phyloP scores from a whole-genome alignment of 2,329 filamentous ascomycete species.

The Paracoccidioides lutzii region DNA sequence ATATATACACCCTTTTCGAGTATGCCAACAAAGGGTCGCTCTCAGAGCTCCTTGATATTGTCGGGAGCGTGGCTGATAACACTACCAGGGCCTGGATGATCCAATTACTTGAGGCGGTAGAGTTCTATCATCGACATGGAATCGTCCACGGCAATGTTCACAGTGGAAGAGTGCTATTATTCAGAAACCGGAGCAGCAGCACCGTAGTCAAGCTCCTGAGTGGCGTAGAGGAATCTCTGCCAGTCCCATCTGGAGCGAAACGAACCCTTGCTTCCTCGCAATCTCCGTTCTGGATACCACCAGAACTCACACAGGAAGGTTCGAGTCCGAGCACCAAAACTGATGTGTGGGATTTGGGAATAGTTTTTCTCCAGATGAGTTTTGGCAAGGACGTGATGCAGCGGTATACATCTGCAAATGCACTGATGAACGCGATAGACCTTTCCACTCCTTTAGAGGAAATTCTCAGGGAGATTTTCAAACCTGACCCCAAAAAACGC shows the following conservation, averaged over 20 bases:
- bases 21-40: constrained; percentile 72
- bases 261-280: constrained; percentile 44
- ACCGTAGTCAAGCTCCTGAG: constrained; percentile 47
- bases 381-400: constrained; percentile 68
- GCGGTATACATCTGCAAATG: constrained; percentile 66
- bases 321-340: constrained; percentile 54
- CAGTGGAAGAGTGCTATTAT: constrained; percentile 64
- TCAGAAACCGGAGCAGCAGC: constrained; percentile 54
- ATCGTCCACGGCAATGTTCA: constrained; percentile 76
- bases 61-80: constrained; percentile 58
- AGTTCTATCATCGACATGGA: constrained; percentile 74
- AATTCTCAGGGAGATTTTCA: constrained; percentile 73
- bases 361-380: constrained; percentile 86
- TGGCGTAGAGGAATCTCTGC: constrained; percentile 39
- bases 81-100: constrained; percentile 83
- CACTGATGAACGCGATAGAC: constrained; percentile 56
- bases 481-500: constrained; percentile 67
- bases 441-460: constrained; percentile 67
- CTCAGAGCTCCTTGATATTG: constrained; percentile 66
- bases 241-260: constrained; percentile 32
- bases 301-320: constrained; percentile 56
- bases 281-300: constrained; percentile 71
- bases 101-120: constrained; percentile 76
- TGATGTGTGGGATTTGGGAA: constrained; percentile 89
- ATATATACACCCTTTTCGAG: constrained; percentile 61